These are phyloP conservation scores for Trichophyton mentagrophytes DNA, from an alignment of 2,329 filamentous ascomycete species.

Conservation along the genomic window DNA sequence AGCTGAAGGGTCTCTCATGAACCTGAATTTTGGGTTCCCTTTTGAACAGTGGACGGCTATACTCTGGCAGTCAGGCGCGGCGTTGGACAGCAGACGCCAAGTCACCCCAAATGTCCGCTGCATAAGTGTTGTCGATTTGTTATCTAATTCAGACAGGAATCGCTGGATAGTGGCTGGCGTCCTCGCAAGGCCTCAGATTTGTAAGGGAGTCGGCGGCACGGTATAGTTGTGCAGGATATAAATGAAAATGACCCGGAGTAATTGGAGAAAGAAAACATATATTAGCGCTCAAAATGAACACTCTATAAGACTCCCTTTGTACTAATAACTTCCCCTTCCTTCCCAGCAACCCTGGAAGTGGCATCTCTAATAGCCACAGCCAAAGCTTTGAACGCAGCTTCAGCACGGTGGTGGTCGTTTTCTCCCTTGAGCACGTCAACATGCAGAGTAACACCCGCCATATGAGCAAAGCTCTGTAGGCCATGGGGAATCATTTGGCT, in stretches of 20 bases:
- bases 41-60: neutral
- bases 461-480: slow-evolving; percentile 84
- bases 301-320: slow-evolving; percentile 75
- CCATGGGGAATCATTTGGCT: slow-evolving; percentile 97
- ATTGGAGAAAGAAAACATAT: neutral
- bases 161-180: neutral
- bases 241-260: neutral
- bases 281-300: neutral
- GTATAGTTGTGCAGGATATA: neutral
- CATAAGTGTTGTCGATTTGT: neutral
- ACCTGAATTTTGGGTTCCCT: neutral
- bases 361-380: slow-evolving; percentile 74
- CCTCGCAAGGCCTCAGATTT: neutral
- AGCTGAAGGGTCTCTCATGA: neutral
- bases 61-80: neutral
- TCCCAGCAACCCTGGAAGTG: slow-evolving; percentile 60
- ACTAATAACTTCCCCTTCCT: slow-evolving; percentile 85
- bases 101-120: neutral
- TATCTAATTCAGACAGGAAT: neutral
- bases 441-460: slow-evolving; percentile 81
- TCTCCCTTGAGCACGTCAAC: slow-evolving; percentile 81
- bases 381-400: slow-evolving; percentile 94
- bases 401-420: slow-evolving; percentile 92
- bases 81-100: neutral
- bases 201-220: neutral